Evolutionary conservation across 2,329 filamentous ascomycete species (phyloP), one percentile per base, ranked within the genome.

Genomic region (Pyricularia grisea): DNA sequence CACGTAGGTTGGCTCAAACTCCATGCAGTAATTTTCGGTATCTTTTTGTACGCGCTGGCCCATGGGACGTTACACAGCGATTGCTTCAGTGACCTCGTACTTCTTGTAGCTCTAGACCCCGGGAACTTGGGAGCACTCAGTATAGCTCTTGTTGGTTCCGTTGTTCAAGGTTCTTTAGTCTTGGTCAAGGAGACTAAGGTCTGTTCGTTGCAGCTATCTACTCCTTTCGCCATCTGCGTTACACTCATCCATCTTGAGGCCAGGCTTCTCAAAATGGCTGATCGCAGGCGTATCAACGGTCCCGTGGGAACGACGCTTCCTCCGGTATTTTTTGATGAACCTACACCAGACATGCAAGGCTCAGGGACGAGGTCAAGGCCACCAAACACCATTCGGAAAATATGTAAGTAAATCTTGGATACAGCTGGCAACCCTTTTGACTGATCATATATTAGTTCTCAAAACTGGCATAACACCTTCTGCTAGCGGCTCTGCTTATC

Each of bases 401-500:
- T 96, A 79, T 97, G 93, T 95, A 85, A 78, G 90, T 55, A 23
- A 12, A 55, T n/a, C 20, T 5, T 27, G 33, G 28, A 33, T 25
- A 65, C 25, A 66, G 25, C 69, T 42, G 65, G 50, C 36, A 55
- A 61, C n/a, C 36, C 65, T 65, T 20, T 69, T 67, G 65, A 67
- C 68, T 66, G 74, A 12, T 27, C 23, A n/a, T 31, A 6, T 23
- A 6, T 64, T 33, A 97, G 93, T 94, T 77, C 84, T 98, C 64
- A 93, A 95, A 78, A 97, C 94, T 10, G 93, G 93, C 28, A 87
- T 98, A 4, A 94, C 95, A 0, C 94, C 95, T 23, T 96, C 94
- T 17, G 95, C 95, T 14, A 95, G 93, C 66, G 95, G 95, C 17
- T 97, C 94, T 23, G 93, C 95, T 68, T 99, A 94, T 78, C 84